Percentiles rank a stretch among this genome's conserved stretches.
phyloP scores from a whole-genome alignment of 345 rosid species.

The Aquilaria yunnanensis region DNA sequence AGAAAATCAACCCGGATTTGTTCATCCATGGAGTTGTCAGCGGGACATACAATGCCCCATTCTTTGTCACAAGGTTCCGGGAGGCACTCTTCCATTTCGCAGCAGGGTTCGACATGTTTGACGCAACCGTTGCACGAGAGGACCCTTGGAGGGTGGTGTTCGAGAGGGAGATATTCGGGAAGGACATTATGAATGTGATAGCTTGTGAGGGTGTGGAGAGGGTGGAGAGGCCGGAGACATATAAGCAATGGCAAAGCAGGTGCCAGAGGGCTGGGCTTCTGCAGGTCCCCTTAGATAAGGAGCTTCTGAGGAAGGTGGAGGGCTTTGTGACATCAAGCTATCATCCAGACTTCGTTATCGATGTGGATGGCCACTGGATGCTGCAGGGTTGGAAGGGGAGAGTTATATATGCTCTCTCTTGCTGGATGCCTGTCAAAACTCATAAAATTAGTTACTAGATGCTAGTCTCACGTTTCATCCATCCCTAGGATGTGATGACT shows the following conservation, averaged over 20 bases:
- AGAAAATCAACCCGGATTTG: constrained; percentile 31
- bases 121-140: constrained; percentile 37
- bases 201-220: constrained; percentile 59
- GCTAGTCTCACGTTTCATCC: no score
- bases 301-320: constrained; percentile 39
- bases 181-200: constrained; percentile 43
- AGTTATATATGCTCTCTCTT: constrained; percentile 51
- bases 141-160: constrained; percentile 35
- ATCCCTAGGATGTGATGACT: no score
- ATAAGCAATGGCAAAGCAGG: constrained; percentile 70
- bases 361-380: constrained; percentile 67
- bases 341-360: constrained; percentile 57
- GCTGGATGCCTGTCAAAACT: constrained; percentile 52
- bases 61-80: constrained; percentile 44
- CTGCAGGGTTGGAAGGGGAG: constrained; percentile 93
- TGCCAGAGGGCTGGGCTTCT: constrained; percentile 53
- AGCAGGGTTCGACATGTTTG: constrained; percentile 46
- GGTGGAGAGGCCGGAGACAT: constrained; percentile 65
- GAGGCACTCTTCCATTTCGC: constrained; percentile 59
- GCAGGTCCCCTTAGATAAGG: constrained; percentile 42
- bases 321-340: constrained; percentile 33
- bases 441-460: not conserved
- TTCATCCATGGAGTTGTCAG: constrained; percentile 35
- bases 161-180: constrained; percentile 37
- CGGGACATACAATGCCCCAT: constrained; percentile 46